phyloP scores from a whole-genome alignment of 1,139 yeast genomes.

The Geotrichum siamense region DNA sequence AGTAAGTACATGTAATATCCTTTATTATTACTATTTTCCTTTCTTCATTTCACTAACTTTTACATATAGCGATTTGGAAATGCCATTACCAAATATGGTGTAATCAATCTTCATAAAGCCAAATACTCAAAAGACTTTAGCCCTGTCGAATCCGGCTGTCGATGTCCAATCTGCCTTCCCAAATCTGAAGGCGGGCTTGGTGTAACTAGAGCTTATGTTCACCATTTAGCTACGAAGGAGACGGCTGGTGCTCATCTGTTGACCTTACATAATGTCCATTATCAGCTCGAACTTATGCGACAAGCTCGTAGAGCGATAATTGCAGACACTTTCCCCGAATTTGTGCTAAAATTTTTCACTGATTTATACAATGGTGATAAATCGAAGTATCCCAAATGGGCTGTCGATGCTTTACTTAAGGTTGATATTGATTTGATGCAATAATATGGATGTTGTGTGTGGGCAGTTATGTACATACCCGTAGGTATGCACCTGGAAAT shows the following conservation, averaged over 20 bases:
- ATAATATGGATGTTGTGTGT: neutral
- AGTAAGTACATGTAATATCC: no score
- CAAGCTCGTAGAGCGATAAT: slow-evolving; percentile 37
- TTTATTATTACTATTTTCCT: slow-evolving; percentile 4
- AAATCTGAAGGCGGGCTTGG: slow-evolving; percentile 35
- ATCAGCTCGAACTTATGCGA: slow-evolving; percentile 40
- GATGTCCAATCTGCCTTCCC: slow-evolving; percentile 38
- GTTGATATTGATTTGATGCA: slow-evolving; percentile 33
- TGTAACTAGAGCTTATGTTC: slow-evolving; percentile 35
- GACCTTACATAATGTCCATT: slow-evolving; percentile 40
- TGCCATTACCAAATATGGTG: slow-evolving; percentile 39
- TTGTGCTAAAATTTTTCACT: slow-evolving; percentile 34
- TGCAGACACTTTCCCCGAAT: slow-evolving; percentile 36
- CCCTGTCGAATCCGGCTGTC: slow-evolving; percentile 39
- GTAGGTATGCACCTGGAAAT: no score
- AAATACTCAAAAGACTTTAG: slow-evolving; percentile 33
- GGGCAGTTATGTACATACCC: no score
- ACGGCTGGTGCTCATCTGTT: slow-evolving; percentile 41
- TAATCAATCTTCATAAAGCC: slow-evolving; percentile 34
- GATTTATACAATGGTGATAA: slow-evolving; percentile 32
- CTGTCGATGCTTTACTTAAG: slow-evolving; percentile 34
- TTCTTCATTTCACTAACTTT: slow-evolving; percentile 1
- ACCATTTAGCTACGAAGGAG: slow-evolving; percentile 37
- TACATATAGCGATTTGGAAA: slow-evolving; percentile 36
- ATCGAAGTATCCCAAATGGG: slow-evolving; percentile 38